Percentiles rank a stretch among this genome's conserved stretches.
These are phyloP conservation scores for Suillus fuscotomentosus DNA, from an alignment of 768 basidiomycete genomes.

Conservation along the genomic window DNA sequence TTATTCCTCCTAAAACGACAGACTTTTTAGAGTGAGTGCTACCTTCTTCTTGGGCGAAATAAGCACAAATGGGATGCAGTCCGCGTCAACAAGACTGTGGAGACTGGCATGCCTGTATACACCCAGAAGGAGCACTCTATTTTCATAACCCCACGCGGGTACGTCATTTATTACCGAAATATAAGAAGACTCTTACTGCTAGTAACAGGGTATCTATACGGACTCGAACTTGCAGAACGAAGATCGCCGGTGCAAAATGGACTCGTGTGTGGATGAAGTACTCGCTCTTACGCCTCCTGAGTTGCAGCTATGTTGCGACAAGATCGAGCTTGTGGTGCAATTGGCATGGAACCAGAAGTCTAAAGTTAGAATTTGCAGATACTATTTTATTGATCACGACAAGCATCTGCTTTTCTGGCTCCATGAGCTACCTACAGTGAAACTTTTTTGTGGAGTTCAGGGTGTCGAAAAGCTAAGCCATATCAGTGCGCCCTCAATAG, in stretches of 20 bases:
- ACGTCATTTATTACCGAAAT: background rate
- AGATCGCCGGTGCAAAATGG: background rate
- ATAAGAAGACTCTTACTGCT: background rate
- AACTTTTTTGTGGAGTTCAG: slow-evolving; percentile 34
- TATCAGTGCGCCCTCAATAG: slow-evolving; percentile 33
- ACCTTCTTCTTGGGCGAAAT: background rate
- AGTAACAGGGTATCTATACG: slow-evolving; percentile 41
- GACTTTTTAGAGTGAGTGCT: background rate
- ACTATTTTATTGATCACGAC: slow-evolving; percentile 47
- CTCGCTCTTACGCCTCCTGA: background rate
- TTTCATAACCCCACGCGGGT: slow-evolving; percentile 45
- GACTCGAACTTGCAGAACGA: slow-evolving; percentile 39
- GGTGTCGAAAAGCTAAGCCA: slow-evolving; percentile 39
- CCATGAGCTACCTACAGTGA: slow-evolving; percentile 33
- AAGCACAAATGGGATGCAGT: background rate
- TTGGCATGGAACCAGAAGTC: background rate
- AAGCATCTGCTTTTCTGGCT: slow-evolving; percentile 47
- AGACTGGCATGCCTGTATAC: slow-evolving; percentile 40
- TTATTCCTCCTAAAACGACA: background rate
- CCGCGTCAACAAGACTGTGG: background rate
- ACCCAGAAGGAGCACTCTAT: slow-evolving; percentile 58
- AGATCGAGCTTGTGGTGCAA: background rate
- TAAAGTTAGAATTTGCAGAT: slow-evolving; percentile 13
- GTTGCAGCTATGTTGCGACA: background rate
- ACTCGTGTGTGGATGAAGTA: background rate